Evolutionary conservation across 176 grass and related monocot genomes (phyloP), one percentile per base, ranked within the genome.

Genomic region (Aegilops bicornis): DNA sequence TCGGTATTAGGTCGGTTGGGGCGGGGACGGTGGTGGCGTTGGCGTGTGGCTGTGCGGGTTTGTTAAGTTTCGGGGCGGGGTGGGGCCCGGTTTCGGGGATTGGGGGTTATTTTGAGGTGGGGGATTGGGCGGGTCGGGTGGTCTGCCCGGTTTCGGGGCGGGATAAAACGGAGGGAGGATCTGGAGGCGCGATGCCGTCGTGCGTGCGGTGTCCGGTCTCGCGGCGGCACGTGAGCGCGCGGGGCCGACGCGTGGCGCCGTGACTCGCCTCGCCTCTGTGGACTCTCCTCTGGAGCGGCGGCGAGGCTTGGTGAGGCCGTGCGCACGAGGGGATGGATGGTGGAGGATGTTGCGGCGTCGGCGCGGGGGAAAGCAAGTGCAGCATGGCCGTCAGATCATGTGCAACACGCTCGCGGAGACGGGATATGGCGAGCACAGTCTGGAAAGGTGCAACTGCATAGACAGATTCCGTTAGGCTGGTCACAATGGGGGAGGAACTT

Each of bases 1-100:
- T 5, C 17, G 64, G 19, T 14, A 3, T n/a, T 7, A 48, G 73
- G 71, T 29, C 63, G 63, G 61, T 23, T 82, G 12, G 22, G 80
- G 11, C 19, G 66, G 39, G 39, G 82, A 32, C 73, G 32, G 72
- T 63, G 54, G 58, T 33, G 56, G 37, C 89, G 89, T 86, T 33
- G 56, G 37, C 89, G 89, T 90, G 79, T 83, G 35, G 84, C 66
- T 64, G 23, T 25, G 88, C 79, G 31, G 50, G 24, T n/a, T 78
- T 22, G 48, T 69, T 77, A 60, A 56, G 54, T 56, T 86, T 1
- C 40, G 40, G 40, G 68, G 6, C 23, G 23, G n/a, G 72, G 84
- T 78, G 79, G 88, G 88, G 79, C 64, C 88, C 40, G 40, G 40
- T 43, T 43, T 43, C 52, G n/a, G 58, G 84, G 73, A 82, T 78